phyloP scores from a whole-genome alignment of 176 grass and related monocot genomes.

The Ananas comosus region DNA sequence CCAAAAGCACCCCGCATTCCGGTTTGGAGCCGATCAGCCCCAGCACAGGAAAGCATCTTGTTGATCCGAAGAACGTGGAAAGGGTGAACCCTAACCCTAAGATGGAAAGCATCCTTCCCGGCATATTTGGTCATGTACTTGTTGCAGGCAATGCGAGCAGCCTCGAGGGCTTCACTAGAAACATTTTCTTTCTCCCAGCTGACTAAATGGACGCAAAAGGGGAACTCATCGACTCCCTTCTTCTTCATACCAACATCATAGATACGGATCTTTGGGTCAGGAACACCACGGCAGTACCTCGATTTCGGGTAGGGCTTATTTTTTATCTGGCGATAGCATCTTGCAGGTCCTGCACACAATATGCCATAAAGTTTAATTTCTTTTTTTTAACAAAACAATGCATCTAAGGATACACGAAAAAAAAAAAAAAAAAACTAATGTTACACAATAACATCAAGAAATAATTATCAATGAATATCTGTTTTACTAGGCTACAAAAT shows the following conservation, averaged over 20 bases:
- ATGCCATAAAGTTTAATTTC: neutral
- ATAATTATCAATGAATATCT: no score
- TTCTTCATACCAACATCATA: conserved; percentile 46
- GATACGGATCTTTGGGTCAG: conserved; percentile 44
- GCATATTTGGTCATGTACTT: conserved; percentile 53
- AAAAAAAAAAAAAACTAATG: neutral
- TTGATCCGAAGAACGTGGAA: conserved; percentile 52
- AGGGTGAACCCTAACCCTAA: conserved; percentile 31
- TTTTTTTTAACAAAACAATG: neutral
- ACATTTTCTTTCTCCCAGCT: conserved; percentile 59
- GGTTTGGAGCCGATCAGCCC: conserved; percentile 44
- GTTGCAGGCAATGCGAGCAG: conserved; percentile 48
- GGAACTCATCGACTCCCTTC: conserved; percentile 37
- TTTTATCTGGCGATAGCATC: conserved; percentile 54
- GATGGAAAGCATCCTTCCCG: conserved; percentile 42
- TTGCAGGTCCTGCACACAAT: conserved; percentile 23
- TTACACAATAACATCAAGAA: neutral
- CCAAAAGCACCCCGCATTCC: conserved; percentile 43
- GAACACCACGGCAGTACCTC: conserved; percentile 32
- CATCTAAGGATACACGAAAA: neutral
- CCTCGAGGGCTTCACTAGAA: conserved; percentile 36
- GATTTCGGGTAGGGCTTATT: conserved; percentile 49
- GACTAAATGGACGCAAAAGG: conserved; percentile 36
- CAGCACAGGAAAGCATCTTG: conserved; percentile 58
- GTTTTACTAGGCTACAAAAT: no score